Evolutionary conservation across 208 protist species (phyloP).

Genomic region (Leishmania guyanensis): DNA sequence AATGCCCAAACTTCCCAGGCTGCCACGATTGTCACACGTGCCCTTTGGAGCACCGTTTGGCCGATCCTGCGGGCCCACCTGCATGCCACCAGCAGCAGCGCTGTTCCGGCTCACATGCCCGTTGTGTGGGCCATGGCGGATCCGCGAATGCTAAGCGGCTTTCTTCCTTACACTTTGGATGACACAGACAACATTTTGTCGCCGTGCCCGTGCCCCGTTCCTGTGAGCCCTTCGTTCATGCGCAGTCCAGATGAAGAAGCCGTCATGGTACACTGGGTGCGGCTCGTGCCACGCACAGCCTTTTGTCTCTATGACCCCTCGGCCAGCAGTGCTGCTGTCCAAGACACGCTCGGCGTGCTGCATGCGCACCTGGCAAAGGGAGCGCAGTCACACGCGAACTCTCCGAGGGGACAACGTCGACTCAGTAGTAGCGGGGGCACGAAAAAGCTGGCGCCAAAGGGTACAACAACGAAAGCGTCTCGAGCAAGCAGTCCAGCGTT

Average conservation of each 20-base stretch:
- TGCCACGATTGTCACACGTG: conserved; percentile 20
- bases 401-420: conserved; percentile 3
- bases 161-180: conserved; percentile 18
- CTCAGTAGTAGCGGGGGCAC: conserved; percentile 10
- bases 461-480: not conserved
- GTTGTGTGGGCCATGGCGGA: conserved; percentile 55
- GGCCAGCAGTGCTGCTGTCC: conserved; percentile 9
- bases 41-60: conserved; percentile 31
- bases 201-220: not conserved
- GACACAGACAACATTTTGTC: not conserved
- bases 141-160: conserved; percentile 31
- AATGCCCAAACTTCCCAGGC: conserved; percentile 8
- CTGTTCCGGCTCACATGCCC: conserved; percentile 29
- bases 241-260: not conserved
- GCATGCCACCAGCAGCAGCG: not conserved
- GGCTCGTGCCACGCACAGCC: conserved; percentile 15
- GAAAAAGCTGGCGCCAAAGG: not conserved
- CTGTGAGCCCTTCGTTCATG: not conserved
- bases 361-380: conserved; percentile 5
- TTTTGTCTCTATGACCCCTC: conserved; percentile 30
- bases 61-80: conserved; percentile 17
- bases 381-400: not conserved
- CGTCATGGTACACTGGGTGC: conserved; percentile 23
- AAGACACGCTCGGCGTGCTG: conserved; percentile 21
- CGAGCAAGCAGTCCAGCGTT: not conserved